phyloP scores from a whole-genome alignment of 2,329 filamentous ascomycete species.

The Neofusicoccum cordaticola region DNA sequence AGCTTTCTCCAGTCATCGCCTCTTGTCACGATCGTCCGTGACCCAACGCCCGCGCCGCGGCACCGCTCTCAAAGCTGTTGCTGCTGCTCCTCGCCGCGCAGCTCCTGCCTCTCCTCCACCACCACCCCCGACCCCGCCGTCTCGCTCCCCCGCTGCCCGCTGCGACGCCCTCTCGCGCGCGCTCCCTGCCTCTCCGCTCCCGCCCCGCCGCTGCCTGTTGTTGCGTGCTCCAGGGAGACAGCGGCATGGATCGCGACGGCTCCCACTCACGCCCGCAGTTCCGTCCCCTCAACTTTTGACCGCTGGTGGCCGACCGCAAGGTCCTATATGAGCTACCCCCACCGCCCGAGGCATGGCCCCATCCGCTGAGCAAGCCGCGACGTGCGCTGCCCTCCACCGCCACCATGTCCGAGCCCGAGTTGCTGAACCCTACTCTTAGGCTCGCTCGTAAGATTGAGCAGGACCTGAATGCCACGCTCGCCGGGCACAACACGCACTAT shows the following conservation, averaged over 20 bases:
- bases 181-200: neutral
- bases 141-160: neutral
- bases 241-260: conserved; percentile 54
- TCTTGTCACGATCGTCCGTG: neutral
- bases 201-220: conserved; percentile 1
- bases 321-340: conserved; percentile 40
- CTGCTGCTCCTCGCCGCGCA: conserved; percentile 5
- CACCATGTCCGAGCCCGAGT: conserved; percentile 3
- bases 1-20: conserved; percentile 6
- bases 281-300: conserved; percentile 56
- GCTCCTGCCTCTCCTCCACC: neutral
- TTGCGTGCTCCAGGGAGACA: conserved; percentile 15
- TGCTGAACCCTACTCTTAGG: conserved; percentile 29
- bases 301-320: conserved; percentile 39
- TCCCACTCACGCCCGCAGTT: conserved; percentile 46
- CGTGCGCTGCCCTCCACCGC: conserved; percentile 39
- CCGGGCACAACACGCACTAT: conserved; percentile 49
- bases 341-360: conserved; percentile 42
- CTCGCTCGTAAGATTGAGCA: conserved; percentile 48
- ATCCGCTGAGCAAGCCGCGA: conserved; percentile 50
- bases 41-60: conserved; percentile 11
- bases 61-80: conserved; percentile 6
- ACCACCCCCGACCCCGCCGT: neutral
- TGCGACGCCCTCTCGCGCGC: neutral
- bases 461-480: conserved; percentile 48